Evolutionary conservation across 2,329 filamentous ascomycete species (phyloP).

Genomic region (Keithomyces neogunnii): DNA sequence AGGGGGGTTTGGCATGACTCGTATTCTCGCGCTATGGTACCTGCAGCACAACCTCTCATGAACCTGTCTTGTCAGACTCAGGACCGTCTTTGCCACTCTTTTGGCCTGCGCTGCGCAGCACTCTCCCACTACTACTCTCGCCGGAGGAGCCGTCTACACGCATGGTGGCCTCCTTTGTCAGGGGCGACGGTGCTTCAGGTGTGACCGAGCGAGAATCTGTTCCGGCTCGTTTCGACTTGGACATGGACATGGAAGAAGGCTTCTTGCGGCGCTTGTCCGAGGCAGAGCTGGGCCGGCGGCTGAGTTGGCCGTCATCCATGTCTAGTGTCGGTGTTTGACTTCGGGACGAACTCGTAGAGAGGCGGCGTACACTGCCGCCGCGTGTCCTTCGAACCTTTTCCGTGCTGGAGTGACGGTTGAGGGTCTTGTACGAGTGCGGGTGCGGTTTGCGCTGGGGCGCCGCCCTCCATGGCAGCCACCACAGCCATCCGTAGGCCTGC

Average conservation of each 20-base stretch:
- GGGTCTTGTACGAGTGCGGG: conserved; percentile 26
- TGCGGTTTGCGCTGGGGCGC: conserved; percentile 20
- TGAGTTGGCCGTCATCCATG: conserved; percentile 29
- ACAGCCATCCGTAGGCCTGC: conserved; percentile 65
- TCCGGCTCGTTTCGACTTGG: conserved; percentile 33
- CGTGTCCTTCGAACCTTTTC: conserved; percentile 40
- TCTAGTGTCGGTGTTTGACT: conserved; percentile 42
- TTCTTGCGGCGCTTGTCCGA: conserved; percentile 47
- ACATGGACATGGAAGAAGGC: conserved; percentile 26
- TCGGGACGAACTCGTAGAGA: conserved; percentile 43
- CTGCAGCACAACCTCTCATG: background rate
- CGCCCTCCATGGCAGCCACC: conserved; percentile 70
- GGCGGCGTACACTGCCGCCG: conserved; percentile 43
- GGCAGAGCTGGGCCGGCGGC: conserved; percentile 38
- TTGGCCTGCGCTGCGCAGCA: conserved; percentile 14
- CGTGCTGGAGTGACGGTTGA: conserved; percentile 29
- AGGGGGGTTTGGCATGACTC: background rate
- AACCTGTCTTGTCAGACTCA: background rate
- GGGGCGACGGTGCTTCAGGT: conserved; percentile 45
- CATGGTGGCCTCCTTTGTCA: conserved; percentile 38
- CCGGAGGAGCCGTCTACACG: conserved; percentile 13
- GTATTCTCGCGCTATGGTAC: background rate
- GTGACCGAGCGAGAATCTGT: conserved; percentile 45
- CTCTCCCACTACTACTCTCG: conserved; percentile 12
- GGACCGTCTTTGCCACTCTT: background rate